Base-by-base conservation (phyloP, 768 basidiomycete genomes). In the Phanerodontia chrysosporium region DNA sequence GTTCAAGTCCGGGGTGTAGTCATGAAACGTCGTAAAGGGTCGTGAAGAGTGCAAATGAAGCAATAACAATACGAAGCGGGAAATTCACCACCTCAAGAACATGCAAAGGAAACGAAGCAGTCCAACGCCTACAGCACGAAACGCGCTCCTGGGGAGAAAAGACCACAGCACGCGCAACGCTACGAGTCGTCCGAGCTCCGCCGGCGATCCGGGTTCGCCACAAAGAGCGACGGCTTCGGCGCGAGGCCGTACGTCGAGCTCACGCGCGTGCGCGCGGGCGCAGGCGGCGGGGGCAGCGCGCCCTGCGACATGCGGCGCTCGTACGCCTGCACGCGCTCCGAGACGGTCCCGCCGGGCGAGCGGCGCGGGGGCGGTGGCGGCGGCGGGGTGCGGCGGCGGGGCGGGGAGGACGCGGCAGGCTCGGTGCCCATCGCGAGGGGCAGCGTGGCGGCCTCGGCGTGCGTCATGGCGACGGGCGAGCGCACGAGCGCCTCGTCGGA, bases 131-230 rank as follows among this genome's bases (percentile, higher is more conserved):
- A 27, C 14, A 32, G 16, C n/a, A 18, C 2, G 22, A 55, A 42
- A 53, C 18, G 49, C 27, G 53, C n/a, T 6, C n/a, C n/a, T n/a
- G n/a, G n/a, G n/a, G n/a, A n/a, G n/a, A 55, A 14, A 24, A 27
- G 30, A 44, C 18, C 8, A 18, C 39, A 42, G 27, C 35, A 22
- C 16, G 53, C 22, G 32, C 9, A 9, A 39, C 22, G 25, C 61
- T 55, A 67, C 35, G 63, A 66, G n/a, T 62, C 64, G 24, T 60
- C 65, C 35, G 52, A 68, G 27, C 57, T 49, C 24, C 62, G 45
- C 25, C 30, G 55, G 24, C 60, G 64, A 65, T 87, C 85, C 18
- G 90, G 89, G 71, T 92, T 92, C 24, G 87, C 87, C 53, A 92
- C 78, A 64, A 83, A 92, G 29, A 92, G 75, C 61, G 83, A 82